Evolutionary conservation across 1,139 yeast genomes (phyloP).

Genomic region (Scheffersomyces cryptocercus): DNA sequence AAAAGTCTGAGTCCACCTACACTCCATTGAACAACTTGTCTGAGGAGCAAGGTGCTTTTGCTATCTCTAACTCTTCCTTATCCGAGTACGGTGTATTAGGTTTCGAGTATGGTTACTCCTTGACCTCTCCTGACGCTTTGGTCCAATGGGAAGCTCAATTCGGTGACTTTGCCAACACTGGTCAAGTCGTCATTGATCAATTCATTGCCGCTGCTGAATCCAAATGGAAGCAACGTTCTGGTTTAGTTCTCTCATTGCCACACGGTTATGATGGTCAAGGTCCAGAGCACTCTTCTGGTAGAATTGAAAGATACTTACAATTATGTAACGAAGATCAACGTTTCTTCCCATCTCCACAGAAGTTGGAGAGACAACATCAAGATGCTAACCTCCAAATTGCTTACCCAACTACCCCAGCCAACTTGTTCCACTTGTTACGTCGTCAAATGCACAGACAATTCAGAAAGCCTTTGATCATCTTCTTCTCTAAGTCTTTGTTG

Average conservation of each 20-base stretch:
- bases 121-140: conserved; percentile 94
- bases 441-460: conserved; percentile 99
- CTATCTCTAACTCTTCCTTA: conserved; percentile 91
- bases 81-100: conserved; percentile 99
- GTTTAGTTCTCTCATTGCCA: conserved; percentile 91
- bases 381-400: conserved; percentile 98
- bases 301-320: conserved; percentile 96
- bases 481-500: conserved; percentile 91
- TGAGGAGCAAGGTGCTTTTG: conserved; percentile 84
- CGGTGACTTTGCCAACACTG: conserved; percentile 99
- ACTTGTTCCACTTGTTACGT: conserved; percentile 93
- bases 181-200: conserved; percentile 96
- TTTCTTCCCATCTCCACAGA: conserved; percentile 84
- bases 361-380: conserved; percentile 96
- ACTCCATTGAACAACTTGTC: conserved; percentile 82
- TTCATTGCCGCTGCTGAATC: conserved; percentile 96
- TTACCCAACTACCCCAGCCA: conserved; percentile 97
- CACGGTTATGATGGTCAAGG: conserved; percentile 99
- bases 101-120: conserved; percentile 97
- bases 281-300: conserved; percentile 98
- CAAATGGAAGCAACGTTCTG: conserved; percentile 99
- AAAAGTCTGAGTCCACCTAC: conserved; percentile 76
- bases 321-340: conserved; percentile 96
- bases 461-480: conserved; percentile 88
- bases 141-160: conserved; percentile 99